These are phyloP conservation scores for Solanum rostratum DNA, from an alignment of 257 asterid species.

Conservation along the genomic window DNA sequence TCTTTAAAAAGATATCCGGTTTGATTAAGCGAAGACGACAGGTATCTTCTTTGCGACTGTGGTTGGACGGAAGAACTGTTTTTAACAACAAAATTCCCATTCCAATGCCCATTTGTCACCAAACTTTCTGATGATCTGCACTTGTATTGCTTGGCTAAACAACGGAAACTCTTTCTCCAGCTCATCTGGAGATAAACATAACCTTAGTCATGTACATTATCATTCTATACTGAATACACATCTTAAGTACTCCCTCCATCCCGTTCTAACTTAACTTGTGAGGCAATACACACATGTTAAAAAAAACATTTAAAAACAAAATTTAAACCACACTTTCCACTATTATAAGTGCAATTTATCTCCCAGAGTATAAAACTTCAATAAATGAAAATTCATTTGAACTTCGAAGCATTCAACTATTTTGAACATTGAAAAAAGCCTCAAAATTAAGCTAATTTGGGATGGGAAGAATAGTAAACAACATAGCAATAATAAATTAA, in stretches of 20 bases:
- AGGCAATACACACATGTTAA: no score
- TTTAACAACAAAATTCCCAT: constrained; percentile 11
- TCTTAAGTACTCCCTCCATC: background rate
- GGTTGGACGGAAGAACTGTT: constrained; percentile 12
- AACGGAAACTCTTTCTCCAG: constrained; percentile 31
- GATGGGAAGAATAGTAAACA: no score
- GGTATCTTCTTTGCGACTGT: constrained; percentile 20
- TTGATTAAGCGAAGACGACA: background rate
- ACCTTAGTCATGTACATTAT: background rate
- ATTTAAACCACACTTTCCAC: no score
- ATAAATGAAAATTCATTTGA: no score
- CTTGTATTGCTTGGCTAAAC: constrained; percentile 20
- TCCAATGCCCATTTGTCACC: constrained; percentile 12
- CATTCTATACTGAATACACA: background rate
- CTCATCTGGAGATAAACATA: constrained; percentile 27
- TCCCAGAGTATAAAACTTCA: no score
- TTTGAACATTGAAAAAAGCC: no score
- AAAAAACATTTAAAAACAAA: no score
- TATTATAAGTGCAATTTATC: no score
- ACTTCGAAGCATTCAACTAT: no score
- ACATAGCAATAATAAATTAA: no score
- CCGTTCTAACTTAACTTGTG: no score
- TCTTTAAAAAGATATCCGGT: background rate
- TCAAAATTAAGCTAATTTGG: no score
- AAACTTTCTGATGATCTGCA: constrained; percentile 13